Evolutionary conservation across 768 basidiomycete species (phyloP).

Genomic region (Mycena venus): DNA sequence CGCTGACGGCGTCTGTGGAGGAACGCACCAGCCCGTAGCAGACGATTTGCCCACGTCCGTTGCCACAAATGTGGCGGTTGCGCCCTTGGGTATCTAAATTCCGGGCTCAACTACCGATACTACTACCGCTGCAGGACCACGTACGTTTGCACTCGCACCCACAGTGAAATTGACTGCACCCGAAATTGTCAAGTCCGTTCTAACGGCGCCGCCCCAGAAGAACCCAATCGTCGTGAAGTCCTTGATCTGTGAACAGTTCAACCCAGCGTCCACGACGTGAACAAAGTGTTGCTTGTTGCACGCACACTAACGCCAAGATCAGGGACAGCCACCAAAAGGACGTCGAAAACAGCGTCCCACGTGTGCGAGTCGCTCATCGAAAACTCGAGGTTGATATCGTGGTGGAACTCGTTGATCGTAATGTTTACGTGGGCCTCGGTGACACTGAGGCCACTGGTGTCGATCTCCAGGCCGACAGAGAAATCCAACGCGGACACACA

Average conservation of each 20-base stretch:
- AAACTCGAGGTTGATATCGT: conserved; percentile 25
- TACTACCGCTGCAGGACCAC: background rate
- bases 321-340: background rate
- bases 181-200: background rate
- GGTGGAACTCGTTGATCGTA: conserved; percentile 19
- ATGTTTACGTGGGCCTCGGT: conserved; percentile 2
- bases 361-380: background rate
- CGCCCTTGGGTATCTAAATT: conserved; percentile 15
- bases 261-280: background rate
- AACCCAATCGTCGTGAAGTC: conserved; percentile 16
- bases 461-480: conserved; percentile 20
- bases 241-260: background rate
- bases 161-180: conserved; percentile 23
- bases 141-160: conserved; percentile 17
- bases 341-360: conserved; percentile 2
- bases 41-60: conserved; percentile 5
- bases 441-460: background rate
- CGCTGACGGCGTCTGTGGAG: too few species aligned
- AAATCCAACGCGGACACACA: conserved; percentile 19
- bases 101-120: background rate
- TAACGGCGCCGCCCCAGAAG: conserved; percentile 19
- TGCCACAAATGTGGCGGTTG: conserved; percentile 10
- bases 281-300: background rate
- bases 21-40: conserved; percentile 18
- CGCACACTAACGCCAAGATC: conserved; percentile 13